These are phyloP conservation scores for Orbilia oligospora DNA, from an alignment of 2,329 filamentous ascomycete genomes.

Conservation along the genomic window DNA sequence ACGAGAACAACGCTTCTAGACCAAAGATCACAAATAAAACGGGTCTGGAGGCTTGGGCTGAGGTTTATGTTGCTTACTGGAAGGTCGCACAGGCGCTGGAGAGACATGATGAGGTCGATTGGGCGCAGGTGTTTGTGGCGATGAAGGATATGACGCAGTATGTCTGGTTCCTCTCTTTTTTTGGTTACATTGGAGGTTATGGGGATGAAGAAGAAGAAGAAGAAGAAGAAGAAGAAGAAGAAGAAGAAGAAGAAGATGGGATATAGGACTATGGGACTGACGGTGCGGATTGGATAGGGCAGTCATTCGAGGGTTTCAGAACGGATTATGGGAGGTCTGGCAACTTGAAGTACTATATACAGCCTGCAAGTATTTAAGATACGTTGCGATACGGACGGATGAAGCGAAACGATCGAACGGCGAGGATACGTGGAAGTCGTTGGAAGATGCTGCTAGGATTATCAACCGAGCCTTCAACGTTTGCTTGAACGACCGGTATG, in stretches of 20 bases:
- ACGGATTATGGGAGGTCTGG: conserved; percentile 84
- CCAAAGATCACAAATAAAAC: conserved; percentile 60
- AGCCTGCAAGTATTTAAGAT: conserved; percentile 85
- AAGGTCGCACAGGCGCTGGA: conserved; percentile 71
- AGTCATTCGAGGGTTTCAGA: conserved; percentile 85
- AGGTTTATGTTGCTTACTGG: conserved; percentile 88
- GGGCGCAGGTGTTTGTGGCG: conserved; percentile 84
- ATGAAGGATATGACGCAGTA: conserved; percentile 83
- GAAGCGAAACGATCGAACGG: conserved; percentile 75
- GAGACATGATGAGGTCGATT: conserved; percentile 73
- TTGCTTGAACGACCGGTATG: conserved; percentile 89
- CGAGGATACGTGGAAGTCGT: conserved; percentile 81
- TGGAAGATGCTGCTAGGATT: conserved; percentile 90
- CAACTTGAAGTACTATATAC: conserved; percentile 91
- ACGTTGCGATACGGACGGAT: conserved; percentile 93
- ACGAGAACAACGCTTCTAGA: conserved; percentile 61
- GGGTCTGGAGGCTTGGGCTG: conserved; percentile 78
- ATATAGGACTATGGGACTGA: conserved; percentile 13
- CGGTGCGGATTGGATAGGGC: conserved; percentile 68
- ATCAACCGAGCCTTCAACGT: conserved; percentile 93
- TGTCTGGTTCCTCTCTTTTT: conserved; percentile 19
- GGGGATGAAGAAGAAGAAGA: no score
- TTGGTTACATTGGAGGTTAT: neutral
- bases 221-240: no score
- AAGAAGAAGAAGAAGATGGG: no score